These are phyloP conservation scores for Leptographium flavum DNA, from an alignment of 2,329 filamentous ascomycete species.

Conservation along the genomic window DNA sequence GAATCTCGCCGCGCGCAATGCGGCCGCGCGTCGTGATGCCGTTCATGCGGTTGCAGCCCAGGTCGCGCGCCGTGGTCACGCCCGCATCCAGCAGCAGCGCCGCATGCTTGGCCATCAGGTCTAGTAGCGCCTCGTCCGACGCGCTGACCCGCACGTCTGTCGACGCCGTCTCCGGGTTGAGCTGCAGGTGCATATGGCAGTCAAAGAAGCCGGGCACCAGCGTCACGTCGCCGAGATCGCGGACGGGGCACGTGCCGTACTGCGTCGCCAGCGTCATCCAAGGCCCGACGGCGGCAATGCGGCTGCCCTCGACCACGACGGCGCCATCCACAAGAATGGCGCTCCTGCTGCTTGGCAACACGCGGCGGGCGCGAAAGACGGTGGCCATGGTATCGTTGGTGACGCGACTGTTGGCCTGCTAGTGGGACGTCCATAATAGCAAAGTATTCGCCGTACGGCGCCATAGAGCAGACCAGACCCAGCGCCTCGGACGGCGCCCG, in stretches of 20 bases:
- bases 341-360: conserved; percentile 4
- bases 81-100: conserved; percentile 7
- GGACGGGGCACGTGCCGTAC: not conserved
- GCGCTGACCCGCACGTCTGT: not conserved
- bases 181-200: conserved; percentile 9
- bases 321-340: conserved; percentile 6
- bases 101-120: conserved; percentile 8
- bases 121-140: conserved; percentile 5
- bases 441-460: no score
- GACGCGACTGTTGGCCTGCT: not conserved
- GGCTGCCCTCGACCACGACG: conserved; percentile 4
- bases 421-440: no score
- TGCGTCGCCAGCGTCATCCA: conserved; percentile 1
- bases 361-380: conserved; percentile 3
- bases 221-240: conserved; percentile 9
- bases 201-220: conserved; percentile 9
- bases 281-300: conserved; percentile 4
- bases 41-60: conserved; percentile 4
- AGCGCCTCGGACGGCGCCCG: no score
- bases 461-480: no score
- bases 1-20: conserved; percentile 5
- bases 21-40: conserved; percentile 3
- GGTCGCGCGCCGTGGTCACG: conserved; percentile 9
- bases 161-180: conserved; percentile 2
- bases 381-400: conserved; percentile 1